Evolutionary conservation across 352 stramenopile species (phyloP), one percentile per base, ranked within the genome.

Genomic region (Thraustochytrium sp.): DNA sequence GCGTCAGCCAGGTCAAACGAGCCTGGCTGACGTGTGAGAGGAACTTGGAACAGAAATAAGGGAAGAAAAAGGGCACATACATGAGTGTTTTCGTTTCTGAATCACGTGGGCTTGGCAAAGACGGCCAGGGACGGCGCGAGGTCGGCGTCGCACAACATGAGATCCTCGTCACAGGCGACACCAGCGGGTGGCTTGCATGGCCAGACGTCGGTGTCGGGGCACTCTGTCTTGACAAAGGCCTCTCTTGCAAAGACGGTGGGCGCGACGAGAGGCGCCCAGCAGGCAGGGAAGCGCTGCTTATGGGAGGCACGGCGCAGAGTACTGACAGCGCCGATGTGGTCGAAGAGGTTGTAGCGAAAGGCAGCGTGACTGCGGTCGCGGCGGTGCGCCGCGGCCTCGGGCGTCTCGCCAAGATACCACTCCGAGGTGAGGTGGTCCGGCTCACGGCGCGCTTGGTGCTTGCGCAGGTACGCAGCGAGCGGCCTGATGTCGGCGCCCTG

Each of bases 381-480:
- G 56, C 91, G 91, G 61, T 89, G 77, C 31, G 18, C 44, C 29
- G 42, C 26, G 31, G 46, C 86, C 56, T 91, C 75, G 2, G 40
- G 31, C 18, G 78, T 91, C 56, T 92, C 89, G 18, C 89, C 89
- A 1, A 88, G 87, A 83, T 90, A 92, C 89, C 89, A 91, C 80
- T 91, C 89, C 18, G 91, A 87, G 18, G 89, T 87, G 34, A 91
- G 85, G 82, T 91, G 88, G 61, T 91, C 88, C 29, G 88, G 88
- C n/a, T 89, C 88, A n/a, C 88, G 74, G 26, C 86, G 76, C 29
- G 59, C 61, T 61, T 91, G 87, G 49, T 90, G 84, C 51, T 84
- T 49, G 13, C 87, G 34, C 34, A 91, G 37, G 84, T 91, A 91
- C 23, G 9, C 44, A 2, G 82, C 56, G 31, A 91, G 90, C 2